A percentile compares a stretch with the other conserved stretches of the same genome.
Evolutionary conservation across 2,329 filamentous ascomycete genomes (phyloP).

Genomic region (Botrytis pseudocinerea): DNA sequence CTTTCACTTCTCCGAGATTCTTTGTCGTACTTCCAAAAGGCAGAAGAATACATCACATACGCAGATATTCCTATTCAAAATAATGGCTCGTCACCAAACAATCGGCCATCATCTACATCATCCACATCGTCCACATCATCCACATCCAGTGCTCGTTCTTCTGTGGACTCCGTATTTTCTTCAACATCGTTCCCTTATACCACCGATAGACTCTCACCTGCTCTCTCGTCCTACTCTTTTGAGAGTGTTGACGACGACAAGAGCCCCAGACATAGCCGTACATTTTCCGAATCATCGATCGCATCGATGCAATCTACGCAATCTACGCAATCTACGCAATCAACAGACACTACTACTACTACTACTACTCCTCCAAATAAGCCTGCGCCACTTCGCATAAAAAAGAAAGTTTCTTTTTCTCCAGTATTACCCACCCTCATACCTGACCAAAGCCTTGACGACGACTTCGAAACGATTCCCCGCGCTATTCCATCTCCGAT

Average conservation of each 20-base stretch:
- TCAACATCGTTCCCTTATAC: constrained; percentile 27
- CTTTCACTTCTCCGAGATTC: constrained; percentile 39
- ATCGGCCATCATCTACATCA: constrained; percentile 26
- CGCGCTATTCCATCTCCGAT: background rate
- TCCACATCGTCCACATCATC: constrained; percentile 1
- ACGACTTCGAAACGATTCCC: background rate
- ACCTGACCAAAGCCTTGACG: background rate
- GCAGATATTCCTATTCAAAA: constrained; percentile 31
- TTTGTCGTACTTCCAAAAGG: constrained; percentile 35
- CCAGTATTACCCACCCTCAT: constrained; percentile 10
- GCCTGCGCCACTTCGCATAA: constrained; percentile 28
- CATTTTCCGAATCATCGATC: constrained; percentile 15
- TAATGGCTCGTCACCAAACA: constrained; percentile 8
- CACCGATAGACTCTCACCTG: constrained; percentile 19
- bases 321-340: background rate
- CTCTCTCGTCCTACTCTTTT: constrained; percentile 28
- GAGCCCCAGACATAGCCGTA: constrained; percentile 21
- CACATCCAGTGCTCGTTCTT: constrained; percentile 35
- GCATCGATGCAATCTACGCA: constrained; percentile 6
- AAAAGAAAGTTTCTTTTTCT: constrained; percentile 39
- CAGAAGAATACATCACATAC: constrained; percentile 32
- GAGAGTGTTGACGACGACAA: constrained; percentile 16
- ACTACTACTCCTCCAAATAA: constrained; percentile 1
- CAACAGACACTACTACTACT: background rate
- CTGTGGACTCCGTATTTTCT: constrained; percentile 38